Conservation (phyloP, 208 protist species). For the Angomonas deanei region DNA sequence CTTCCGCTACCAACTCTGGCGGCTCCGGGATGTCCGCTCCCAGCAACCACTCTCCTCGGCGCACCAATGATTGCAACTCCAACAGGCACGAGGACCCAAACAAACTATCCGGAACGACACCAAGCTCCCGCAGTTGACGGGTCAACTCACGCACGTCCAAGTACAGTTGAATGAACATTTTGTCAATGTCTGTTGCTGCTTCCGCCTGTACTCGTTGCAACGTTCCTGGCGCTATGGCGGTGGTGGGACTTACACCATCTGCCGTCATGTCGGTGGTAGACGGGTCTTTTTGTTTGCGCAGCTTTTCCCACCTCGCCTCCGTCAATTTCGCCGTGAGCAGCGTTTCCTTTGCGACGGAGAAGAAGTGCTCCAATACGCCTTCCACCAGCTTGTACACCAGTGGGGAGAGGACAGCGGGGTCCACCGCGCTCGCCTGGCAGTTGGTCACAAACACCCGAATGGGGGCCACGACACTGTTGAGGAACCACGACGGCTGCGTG, state of each 20-base stretch:
- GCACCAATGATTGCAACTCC: constrained; percentile 32
- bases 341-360: constrained; percentile 52
- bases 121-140: constrained; percentile 6
- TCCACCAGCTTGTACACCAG: constrained; percentile 10
- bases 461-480: constrained; percentile 43
- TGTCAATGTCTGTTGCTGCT: constrained; percentile 76
- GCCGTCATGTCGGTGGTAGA: not conserved
- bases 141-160: constrained; percentile 62
- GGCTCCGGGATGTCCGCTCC: constrained; percentile 65
- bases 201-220: constrained; percentile 31
- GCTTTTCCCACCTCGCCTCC: constrained; percentile 87
- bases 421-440: constrained; percentile 14
- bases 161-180: constrained; percentile 83
- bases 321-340: constrained; percentile 79
- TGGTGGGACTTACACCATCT: not conserved
- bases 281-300: constrained; percentile 62
- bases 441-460: constrained; percentile 33
- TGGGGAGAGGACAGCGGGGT: not conserved
- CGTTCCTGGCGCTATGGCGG: not conserved
- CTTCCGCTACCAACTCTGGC: constrained; percentile 43
- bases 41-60: constrained; percentile 74
- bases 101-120: constrained; percentile 1
- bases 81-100: constrained; percentile 15
- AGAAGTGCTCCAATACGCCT: constrained; percentile 34
- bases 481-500: constrained; percentile 67